Percentiles rank a stretch among this genome's conserved stretches.
phyloP scores from a whole-genome alignment of 2,329 filamentous ascomycete species.

The Pseudocercospora cruenta region DNA sequence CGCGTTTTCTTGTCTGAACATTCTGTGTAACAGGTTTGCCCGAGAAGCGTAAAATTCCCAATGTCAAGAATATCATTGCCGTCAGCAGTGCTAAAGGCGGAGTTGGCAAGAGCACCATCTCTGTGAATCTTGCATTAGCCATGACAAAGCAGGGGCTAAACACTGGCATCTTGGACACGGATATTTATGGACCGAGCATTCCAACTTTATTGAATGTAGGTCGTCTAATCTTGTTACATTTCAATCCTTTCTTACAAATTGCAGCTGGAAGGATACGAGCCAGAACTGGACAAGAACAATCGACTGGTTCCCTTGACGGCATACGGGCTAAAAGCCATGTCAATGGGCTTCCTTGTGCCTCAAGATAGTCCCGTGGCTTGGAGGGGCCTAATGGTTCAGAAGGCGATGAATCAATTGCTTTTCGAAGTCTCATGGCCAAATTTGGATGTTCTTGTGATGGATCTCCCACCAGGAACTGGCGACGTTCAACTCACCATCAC shows the following conservation, averaged over 20 bases:
- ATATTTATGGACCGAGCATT: conserved; percentile 95
- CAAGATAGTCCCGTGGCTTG: conserved; percentile 85
- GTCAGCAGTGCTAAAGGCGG: conserved; percentile 96
- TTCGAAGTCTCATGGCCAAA: conserved; percentile 94
- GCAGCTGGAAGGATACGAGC: conserved; percentile 39
- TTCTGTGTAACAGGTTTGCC: conserved; percentile 61
- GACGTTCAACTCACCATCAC: conserved; percentile 97
- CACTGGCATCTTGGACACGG: conserved; percentile 87
- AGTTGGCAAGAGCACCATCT: conserved; percentile 95
- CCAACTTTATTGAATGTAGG: conserved; percentile 82
- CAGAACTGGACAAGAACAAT: conserved; percentile 55
- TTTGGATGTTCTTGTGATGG: conserved; percentile 84
- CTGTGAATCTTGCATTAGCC: conserved; percentile 87
- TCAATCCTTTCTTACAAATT: not conserved
- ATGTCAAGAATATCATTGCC: conserved; percentile 91
- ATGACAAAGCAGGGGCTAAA: conserved; percentile 81
- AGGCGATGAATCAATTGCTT: conserved; percentile 90
- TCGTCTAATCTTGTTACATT: not conserved
- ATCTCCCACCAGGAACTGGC: conserved; percentile 90
- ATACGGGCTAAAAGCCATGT: conserved; percentile 97
- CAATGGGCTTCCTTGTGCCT: conserved; percentile 90
- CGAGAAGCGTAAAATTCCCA: conserved; percentile 71
- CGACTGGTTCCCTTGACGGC: conserved; percentile 86
- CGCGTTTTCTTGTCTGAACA: not conserved
- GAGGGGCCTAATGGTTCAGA: conserved; percentile 97